phyloP scores from a whole-genome alignment of 1,284 basidiomycete genomes.

The Austroboletus niveus region DNA sequence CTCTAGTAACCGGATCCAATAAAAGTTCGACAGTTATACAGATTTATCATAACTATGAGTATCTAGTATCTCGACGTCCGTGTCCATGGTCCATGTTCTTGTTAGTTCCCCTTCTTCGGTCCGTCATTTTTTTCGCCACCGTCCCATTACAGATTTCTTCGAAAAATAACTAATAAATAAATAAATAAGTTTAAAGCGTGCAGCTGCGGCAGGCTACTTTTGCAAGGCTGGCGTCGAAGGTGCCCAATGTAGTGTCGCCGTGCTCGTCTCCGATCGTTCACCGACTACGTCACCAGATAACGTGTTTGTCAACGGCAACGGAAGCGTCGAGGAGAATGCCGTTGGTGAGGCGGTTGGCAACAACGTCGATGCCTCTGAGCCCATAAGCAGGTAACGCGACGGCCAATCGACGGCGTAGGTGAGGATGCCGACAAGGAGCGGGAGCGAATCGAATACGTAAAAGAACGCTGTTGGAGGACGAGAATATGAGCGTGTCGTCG shows the following conservation, averaged over 20 bases:
- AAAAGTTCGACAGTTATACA: no score
- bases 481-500: not conserved
- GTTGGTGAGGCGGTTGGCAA: not conserved
- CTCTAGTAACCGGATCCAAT: no score
- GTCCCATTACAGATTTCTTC: no score
- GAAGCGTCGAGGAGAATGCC: not conserved
- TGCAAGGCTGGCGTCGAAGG: no score
- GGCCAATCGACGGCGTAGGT: conserved; percentile 36
- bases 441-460: conserved; percentile 42
- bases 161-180: no score
- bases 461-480: conserved; percentile 32
- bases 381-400: conserved; percentile 23
- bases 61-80: no score
- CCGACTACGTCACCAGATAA: not conserved
- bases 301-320: not conserved
- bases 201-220: no score
- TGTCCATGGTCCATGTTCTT: no score
- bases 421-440: conserved; percentile 40
- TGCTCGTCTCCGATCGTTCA: not conserved
- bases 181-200: no score
- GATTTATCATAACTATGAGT: no score
- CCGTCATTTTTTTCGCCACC: no score
- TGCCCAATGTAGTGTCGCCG: not conserved
- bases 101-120: no score
- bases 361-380: not conserved